Percentiles rank a stretch among this genome's conserved stretches.
These are phyloP conservation scores for Rhododendron kiyosumense DNA, from an alignment of 148 eudicot species.

Conservation along the genomic window DNA sequence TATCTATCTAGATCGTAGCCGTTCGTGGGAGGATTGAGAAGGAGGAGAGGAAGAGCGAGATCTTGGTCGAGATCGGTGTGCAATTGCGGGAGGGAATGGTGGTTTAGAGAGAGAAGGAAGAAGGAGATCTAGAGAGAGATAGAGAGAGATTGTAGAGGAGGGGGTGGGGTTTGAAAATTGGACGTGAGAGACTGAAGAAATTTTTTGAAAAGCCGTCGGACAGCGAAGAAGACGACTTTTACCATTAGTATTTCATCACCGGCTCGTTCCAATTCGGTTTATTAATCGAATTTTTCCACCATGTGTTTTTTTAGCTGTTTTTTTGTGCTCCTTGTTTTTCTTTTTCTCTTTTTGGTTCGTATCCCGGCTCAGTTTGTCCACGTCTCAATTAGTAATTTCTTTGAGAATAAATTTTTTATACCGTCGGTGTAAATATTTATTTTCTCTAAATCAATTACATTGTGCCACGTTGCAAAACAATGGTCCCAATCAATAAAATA, in stretches of 20 bases:
- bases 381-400: too few relatives aligned
- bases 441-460: too few relatives aligned
- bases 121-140: conserved; percentile 25
- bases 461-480: too few relatives aligned
- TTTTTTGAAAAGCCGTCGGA: conserved; percentile 24
- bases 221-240: conserved; percentile 30
- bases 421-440: too few relatives aligned
- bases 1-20: conserved; percentile 19
- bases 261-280: not conserved
- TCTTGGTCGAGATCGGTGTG: not conserved
- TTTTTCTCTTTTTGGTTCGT: too few relatives aligned
- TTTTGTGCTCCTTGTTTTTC: not conserved
- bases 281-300: not conserved
- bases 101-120: not conserved
- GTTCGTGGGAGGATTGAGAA: not conserved
- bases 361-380: too few relatives aligned
- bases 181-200: not conserved
- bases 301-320: not conserved
- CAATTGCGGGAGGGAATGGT: not conserved
- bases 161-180: not conserved
- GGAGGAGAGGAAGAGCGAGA: not conserved
- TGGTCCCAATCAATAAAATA: too few relatives aligned
- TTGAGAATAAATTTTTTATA: too few relatives aligned
- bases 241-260: not conserved
- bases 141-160: conserved; percentile 2